Base-by-base conservation (phyloP, 2,329 filamentous ascomycete genomes). In the Camptophora hylomeconis region DNA sequence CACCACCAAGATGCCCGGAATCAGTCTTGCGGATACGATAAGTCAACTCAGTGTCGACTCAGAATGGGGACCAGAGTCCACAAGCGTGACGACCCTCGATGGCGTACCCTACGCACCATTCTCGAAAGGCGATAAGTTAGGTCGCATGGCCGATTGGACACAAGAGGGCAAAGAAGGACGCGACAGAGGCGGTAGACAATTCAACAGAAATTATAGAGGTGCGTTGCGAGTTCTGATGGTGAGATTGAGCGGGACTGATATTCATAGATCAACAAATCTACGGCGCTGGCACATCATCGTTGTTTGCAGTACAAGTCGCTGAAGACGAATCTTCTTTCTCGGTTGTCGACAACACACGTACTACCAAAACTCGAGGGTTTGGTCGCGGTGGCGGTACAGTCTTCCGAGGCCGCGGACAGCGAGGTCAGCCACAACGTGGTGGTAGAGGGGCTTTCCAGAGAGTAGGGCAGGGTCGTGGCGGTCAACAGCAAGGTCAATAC, bases 71-170 rank as follows among this genome's bases (percentile, higher is more conserved):
- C 87, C 87, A 30, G 58, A 80, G 37, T 72, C 79, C 45, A 79
- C 84, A 37, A 73, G 64, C 47, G 82, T 93, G 56, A 92, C 82
- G 41, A 93, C 81, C 38, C 72, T 95, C 49, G 77, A 92, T 54
- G 89, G 89, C 53, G 83, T 95, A 27, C 89, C 89, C 20, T 98
- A 94, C 58, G 89, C 89, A 47, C 89, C 89, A 37, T 98, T 89
- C 67, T 94, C 86, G 45, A 98, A 98, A 63, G 84, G 83, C 54
- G 89, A 98, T 67, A 95, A 94, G 70, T 69, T 98, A 36, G 89
- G 89, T 51, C 86, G 89, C 56, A 95, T 98, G 86, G 89, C 89
- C 37, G 89, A 98, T 67, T 98, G 89, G 89, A 92, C 86, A 11
- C 53, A 75, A 26, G 89, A 94, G 53, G 75, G 80, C 56, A 94